Conservation (phyloP, 345 rosid genomes). For the Hirschfeldia incana region DNA sequence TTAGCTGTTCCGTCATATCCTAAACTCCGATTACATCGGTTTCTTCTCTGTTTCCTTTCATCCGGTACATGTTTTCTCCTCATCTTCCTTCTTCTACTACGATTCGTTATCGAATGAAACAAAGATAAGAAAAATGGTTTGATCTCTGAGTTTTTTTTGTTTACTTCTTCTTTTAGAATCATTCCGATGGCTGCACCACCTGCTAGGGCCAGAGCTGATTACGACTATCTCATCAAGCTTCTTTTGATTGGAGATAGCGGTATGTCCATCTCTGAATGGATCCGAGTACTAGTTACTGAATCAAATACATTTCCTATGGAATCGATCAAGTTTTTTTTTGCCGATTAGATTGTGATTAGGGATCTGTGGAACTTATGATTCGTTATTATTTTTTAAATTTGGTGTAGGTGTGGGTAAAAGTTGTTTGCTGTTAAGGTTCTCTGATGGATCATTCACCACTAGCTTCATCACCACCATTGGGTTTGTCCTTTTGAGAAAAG, state of each 20-base stretch:
- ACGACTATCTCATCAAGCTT: conserved; percentile 78
- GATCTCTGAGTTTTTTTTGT: conserved; percentile 6
- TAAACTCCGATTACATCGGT: conserved; percentile 30
- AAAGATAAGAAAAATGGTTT: conserved; percentile 11
- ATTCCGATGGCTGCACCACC: conserved; percentile 73
- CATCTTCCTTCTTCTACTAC: neutral
- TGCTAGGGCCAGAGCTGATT: conserved; percentile 72
- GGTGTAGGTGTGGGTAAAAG: conserved; percentile 81
- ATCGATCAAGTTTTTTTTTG: neutral
- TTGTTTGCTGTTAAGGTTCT: conserved; percentile 93
- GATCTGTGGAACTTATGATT: neutral
- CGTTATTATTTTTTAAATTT: neutral
- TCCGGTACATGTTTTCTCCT: conserved; percentile 23
- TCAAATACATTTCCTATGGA: neutral
- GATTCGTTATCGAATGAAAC: neutral
- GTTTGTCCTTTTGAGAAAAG: conserved; percentile 40
- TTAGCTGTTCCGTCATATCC: conserved; percentile 36
- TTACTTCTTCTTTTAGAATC: neutral
- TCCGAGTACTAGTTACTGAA: neutral
- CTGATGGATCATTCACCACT: conserved; percentile 95
- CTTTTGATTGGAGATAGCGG: conserved; percentile 81
- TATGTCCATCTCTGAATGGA: conserved; percentile 25
- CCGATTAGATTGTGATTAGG: conserved; percentile 23
- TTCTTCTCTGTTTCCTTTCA: conserved; percentile 1
- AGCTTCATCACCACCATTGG: conserved; percentile 98